Evolutionary conservation across 257 asterid species (phyloP).

Genomic region (Solanum appendiculatum): DNA sequence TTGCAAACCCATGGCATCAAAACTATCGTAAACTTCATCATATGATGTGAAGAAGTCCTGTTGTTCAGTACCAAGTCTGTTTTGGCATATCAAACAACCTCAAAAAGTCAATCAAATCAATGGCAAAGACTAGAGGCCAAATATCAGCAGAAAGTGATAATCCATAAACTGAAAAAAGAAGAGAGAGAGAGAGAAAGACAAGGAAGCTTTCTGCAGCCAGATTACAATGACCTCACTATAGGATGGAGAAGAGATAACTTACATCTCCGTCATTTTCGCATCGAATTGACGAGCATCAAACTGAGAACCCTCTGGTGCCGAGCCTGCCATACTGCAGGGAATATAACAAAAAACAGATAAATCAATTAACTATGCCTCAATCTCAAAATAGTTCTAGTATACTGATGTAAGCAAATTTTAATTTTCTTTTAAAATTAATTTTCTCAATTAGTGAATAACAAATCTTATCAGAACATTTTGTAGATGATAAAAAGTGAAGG

Average conservation of each 20-base stretch:
- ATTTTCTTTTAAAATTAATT: background rate
- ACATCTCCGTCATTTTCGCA: conserved; percentile 49
- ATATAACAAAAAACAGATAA: background rate
- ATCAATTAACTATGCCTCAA: background rate
- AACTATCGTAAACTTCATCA: background rate
- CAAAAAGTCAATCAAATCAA: background rate
- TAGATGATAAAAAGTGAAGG: background rate
- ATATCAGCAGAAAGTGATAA: background rate
- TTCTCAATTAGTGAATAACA: background rate
- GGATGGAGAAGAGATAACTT: background rate
- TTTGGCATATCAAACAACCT: background rate
- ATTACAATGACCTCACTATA: background rate
- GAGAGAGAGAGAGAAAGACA: background rate
- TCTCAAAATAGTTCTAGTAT: background rate
- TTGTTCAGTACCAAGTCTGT: conserved; percentile 40
- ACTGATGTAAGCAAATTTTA: background rate
- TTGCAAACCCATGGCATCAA: conserved; percentile 3
- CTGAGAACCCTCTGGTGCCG: conserved; percentile 51
- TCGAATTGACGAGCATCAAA: conserved; percentile 44
- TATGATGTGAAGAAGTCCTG: conserved; percentile 8
- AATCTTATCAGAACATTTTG: background rate
- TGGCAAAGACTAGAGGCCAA: background rate
- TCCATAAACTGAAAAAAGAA: background rate
- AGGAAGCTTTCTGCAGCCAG: background rate
- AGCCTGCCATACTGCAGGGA: conserved; percentile 44